Percentiles rank a stretch among this genome's conserved stretches.
Conservation (phyloP, 116 monocot species). For the Phalaenopsis hybrid region DNA sequence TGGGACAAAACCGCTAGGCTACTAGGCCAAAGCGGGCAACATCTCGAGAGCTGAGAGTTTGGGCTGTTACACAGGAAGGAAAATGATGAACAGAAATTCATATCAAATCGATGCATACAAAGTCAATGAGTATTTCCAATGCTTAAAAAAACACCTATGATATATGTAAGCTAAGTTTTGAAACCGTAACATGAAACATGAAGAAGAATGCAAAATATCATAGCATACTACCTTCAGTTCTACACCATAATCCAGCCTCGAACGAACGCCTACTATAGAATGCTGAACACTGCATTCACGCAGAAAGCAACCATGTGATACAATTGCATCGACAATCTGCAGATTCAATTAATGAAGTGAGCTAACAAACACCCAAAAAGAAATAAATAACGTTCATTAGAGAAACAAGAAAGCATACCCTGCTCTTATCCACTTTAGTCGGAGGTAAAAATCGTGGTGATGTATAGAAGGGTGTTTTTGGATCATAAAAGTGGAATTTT, state of each 20-base stretch:
- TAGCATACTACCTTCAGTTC: conserved; percentile 58
- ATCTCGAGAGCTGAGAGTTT: no score
- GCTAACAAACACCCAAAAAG: background rate
- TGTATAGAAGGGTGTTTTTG: conserved; percentile 76
- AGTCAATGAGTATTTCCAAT: background rate
- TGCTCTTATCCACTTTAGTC: conserved; percentile 59
- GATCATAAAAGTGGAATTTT: conserved; percentile 81
- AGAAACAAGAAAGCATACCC: conserved; percentile 32
- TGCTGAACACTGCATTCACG: conserved; percentile 60
- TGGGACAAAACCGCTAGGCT: no score
- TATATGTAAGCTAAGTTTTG: background rate
- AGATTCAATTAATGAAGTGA: conserved; percentile 5
- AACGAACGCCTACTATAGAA: conserved; percentile 79
- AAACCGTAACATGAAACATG: background rate
- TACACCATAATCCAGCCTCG: conserved; percentile 64
- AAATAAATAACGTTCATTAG: background rate
- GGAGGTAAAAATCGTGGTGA: conserved; percentile 86
- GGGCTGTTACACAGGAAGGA: no score
- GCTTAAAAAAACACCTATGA: background rate
- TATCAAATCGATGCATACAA: no score
- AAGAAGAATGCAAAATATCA: conserved; percentile 1
- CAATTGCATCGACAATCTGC: conserved; percentile 70
- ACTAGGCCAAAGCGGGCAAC: no score
- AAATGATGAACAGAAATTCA: no score
- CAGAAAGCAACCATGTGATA: conserved; percentile 94